Evolutionary conservation across 495 filamentous ascomycete genomes (phyloP), one percentile per base, ranked within the genome.

Genomic region (Penicillium soppii): DNA sequence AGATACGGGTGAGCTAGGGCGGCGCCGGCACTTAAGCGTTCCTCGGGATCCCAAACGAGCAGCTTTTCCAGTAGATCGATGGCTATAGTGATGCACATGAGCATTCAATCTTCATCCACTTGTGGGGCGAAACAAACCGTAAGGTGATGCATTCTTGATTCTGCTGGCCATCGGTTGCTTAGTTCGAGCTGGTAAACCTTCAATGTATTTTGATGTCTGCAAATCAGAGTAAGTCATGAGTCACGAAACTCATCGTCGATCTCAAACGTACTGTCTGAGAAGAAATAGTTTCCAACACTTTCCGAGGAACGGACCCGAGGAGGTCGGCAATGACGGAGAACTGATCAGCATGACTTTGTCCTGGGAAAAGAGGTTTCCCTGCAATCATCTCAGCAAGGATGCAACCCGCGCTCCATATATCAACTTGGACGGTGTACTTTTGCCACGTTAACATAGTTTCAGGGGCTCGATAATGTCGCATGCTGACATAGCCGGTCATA

Each of bases 371-470:
- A 25, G 94, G 94, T 73, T 95, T 92, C 45, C 94, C 94, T 70
- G 95, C 89, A 43, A 98, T 75, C 91, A 98, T 97, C 71, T 98
- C 94, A 25, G 94, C 94, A 61, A 98, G 96, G 59, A 98, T 98
- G 71, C 94, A 98, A 35, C 91, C 94, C 1, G 91, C 92, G 64
- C 92, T 97, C 94, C 94, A 98, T 58, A 98, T 96, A 71, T 98
- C 94, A 40, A 97, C 94, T 74, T 97, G 92, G 33, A 96, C 90
- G 61, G 96, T 92, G 69, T 98, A 98, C 71, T 97, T 96, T 68
- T 96, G 92, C 94, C 94, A 98, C 35, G 94, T 98, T 62, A 98
- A 90, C 94, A 98, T 98, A 63, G 97, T 97, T 71, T 98, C 94
- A 2, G 94, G 94, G 1, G 94, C 94, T 39, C 94, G 85, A 76